Evolutionary conservation across 805 yeast genomes (phyloP).

Genomic region (Suhomyces kilbournensis): DNA sequence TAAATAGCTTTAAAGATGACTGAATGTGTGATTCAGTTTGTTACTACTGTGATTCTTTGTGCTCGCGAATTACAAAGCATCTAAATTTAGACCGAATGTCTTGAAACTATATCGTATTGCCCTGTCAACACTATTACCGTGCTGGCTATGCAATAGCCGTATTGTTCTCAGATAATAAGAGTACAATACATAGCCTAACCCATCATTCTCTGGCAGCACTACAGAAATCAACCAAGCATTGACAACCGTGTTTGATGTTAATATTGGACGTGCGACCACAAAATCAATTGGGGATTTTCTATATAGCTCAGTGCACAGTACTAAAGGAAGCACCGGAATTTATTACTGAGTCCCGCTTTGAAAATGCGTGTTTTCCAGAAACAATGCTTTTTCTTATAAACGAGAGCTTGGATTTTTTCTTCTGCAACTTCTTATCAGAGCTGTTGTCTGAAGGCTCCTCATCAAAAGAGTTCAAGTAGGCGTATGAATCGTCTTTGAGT

Average conservation of each 20-base stretch:
- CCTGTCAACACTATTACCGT: not conserved
- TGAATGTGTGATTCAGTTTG: not conserved
- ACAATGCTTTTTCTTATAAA: slow-evolving; percentile 1
- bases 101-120: not conserved
- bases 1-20: not conserved
- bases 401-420: slow-evolving; percentile 1
- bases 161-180: not conserved
- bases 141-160: not conserved
- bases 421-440: not conserved
- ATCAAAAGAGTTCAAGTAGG: slow-evolving; percentile 17
- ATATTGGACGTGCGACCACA: not conserved
- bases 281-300: not conserved
- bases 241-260: not conserved
- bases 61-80: not conserved
- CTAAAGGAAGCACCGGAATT: not conserved
- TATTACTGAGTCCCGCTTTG: not conserved
- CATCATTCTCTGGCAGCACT: not conserved
- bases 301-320: not conserved
- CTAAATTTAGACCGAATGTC: not conserved
- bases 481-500: slow-evolving; percentile 15
- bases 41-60: not conserved
- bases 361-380: not conserved
- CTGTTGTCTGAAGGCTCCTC: not conserved
- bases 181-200: not conserved
- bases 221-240: not conserved